A percentile compares a stretch with the other conserved stretches of the same genome.
These are phyloP conservation scores for Aspergillus wentii DNA, from an alignment of 495 filamentous ascomycete genomes.

Conservation along the genomic window DNA sequence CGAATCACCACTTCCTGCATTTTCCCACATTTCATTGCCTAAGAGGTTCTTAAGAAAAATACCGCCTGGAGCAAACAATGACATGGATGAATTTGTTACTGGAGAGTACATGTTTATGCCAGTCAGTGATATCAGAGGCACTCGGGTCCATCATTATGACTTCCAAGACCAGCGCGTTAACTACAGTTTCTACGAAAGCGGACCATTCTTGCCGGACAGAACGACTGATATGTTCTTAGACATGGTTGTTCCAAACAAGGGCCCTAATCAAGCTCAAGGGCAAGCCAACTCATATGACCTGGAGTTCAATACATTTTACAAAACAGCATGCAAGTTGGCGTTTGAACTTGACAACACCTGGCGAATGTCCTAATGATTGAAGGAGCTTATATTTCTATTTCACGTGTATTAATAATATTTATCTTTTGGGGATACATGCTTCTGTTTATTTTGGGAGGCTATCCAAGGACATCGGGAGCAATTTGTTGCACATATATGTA, in stretches of 20 bases:
- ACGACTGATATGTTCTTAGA: constrained; percentile 27
- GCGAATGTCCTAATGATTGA: neutral
- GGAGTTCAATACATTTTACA: constrained; percentile 34
- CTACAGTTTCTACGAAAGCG: constrained; percentile 28
- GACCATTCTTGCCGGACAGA: constrained; percentile 23
- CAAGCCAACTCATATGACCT: constrained; percentile 3
- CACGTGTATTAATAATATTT: neutral
- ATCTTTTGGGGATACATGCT: too few species aligned
- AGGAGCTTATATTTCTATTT: neutral
- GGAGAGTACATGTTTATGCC: constrained; percentile 35
- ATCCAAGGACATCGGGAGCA: too few species aligned
- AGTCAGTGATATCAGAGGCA: constrained; percentile 20
- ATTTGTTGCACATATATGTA: too few species aligned
- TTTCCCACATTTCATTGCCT: constrained; percentile 28
- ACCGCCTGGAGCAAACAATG: neutral
- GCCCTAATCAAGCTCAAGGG: neutral
- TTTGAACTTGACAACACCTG: constrained; percentile 21
- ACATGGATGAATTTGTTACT: constrained; percentile 6
- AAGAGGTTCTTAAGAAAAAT: constrained; percentile 4
- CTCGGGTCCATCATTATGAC: constrained; percentile 23
- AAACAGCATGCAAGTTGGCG: constrained; percentile 30
- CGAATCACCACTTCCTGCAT: constrained; percentile 20
- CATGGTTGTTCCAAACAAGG: constrained; percentile 16
- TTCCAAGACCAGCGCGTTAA: constrained; percentile 24
- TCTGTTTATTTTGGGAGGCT: too few species aligned